phyloP scores from a whole-genome alignment of 2,329 filamentous ascomycete species.

The Emergomyces pasteurianus region DNA sequence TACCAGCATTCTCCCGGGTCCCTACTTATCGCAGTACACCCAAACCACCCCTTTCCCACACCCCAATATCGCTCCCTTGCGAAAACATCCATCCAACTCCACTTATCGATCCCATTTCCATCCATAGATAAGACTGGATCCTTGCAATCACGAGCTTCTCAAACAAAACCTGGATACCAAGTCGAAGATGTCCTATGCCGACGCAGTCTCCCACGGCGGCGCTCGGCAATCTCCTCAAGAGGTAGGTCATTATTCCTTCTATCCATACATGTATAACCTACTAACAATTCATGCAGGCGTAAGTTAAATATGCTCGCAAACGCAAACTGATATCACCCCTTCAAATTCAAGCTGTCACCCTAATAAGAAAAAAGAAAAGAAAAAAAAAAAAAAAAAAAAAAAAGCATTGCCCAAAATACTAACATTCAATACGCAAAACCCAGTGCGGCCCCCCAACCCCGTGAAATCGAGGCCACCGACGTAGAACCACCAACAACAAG shows the following conservation, averaged over 20 bases:
- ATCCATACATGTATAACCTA: conserved; percentile 1
- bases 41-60: neutral
- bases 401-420: neutral
- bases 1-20: neutral
- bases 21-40: neutral
- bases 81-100: neutral
- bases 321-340: neutral
- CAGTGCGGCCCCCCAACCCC: conserved; percentile 32
- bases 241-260: conserved; percentile 17
- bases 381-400: neutral
- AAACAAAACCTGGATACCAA: neutral
- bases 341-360: neutral
- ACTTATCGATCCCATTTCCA: neutral
- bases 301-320: conserved; percentile 14
- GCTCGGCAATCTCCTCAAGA: conserved; percentile 37
- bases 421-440: neutral
- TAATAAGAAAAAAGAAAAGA: neutral
- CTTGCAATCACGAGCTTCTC: too few species aligned
- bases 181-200: conserved; percentile 36
- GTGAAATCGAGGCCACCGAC: conserved; percentile 27
- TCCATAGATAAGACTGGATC: neutral
- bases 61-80: neutral
- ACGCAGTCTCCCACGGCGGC: conserved; percentile 35
- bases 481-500: conserved; percentile 29
- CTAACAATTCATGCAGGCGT: conserved; percentile 21